These are phyloP conservation scores for Extremus antarcticus DNA, from an alignment of 495 filamentous ascomycete species.

Conservation along the genomic window DNA sequence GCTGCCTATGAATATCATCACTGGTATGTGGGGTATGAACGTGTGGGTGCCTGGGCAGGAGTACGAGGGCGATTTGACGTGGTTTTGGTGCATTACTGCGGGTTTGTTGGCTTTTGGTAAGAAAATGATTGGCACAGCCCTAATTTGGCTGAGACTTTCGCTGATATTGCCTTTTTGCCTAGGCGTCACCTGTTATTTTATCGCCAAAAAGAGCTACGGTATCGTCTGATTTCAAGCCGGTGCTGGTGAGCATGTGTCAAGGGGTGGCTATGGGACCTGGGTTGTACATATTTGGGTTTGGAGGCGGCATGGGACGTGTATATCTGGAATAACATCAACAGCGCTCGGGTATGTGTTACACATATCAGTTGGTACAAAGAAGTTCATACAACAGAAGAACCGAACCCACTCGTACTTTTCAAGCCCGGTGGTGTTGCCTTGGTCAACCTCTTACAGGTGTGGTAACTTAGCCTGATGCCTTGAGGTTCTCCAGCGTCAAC, in stretches of 20 bases:
- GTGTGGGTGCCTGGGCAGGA: constrained; percentile 80
- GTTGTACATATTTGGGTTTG: no score
- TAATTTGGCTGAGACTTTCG: neutral
- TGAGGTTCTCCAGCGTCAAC: constrained; percentile 79
- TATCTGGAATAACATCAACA: neutral
- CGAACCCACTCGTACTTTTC: neutral
- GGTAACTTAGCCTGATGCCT: constrained; percentile 77
- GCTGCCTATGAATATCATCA: constrained; percentile 95
- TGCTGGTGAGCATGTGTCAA: no score
- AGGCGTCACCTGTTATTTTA: neutral
- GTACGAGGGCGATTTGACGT: constrained; percentile 43
- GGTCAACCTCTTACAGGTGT: constrained; percentile 40
- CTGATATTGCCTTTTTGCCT: no score
- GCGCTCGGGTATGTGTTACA: no score
- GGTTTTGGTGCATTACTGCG: constrained; percentile 64
- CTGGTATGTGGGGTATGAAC: constrained; percentile 99
- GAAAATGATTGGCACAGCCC: constrained; percentile 59
- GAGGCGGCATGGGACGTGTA: neutral
- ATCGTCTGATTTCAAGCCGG: neutral
- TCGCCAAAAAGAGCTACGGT: neutral
- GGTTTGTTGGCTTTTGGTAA: constrained; percentile 75
- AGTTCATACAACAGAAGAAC: no score
- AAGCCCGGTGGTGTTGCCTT: neutral
- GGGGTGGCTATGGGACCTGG: no score
- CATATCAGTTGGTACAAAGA: no score